Base-by-base conservation (phyloP, 306 rosid species). In the Oemleria cerasiformis region DNA sequence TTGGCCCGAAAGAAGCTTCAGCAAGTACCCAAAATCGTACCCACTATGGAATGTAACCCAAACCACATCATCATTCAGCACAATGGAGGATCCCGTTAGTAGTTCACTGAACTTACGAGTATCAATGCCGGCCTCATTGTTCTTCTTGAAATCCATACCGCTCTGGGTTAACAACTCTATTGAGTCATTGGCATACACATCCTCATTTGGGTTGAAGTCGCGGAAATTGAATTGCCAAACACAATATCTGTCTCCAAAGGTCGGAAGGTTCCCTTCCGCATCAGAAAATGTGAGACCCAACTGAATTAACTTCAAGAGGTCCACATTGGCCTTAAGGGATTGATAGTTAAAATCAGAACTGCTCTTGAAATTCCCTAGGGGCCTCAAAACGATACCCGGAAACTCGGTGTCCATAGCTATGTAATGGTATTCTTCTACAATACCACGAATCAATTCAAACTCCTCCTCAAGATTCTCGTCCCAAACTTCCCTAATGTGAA, bases 181-280 rank as follows among this genome's bases (percentile, higher is more conserved):
- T 0, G 80, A 80, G 20, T 77, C 84, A 8, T 5, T n/a, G 38
- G 70, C 75, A 49, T 61, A 42, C 54, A 48, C 45, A 63, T 80
- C 82, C 65, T 73, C 58, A 25, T 40, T 41, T 2, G 64, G 73
- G 49, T 77, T 57, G 21, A 84, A 84, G 56, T 77, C 76, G 5
- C 80, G 61, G 67, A 84, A 84, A 67, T 80, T 84, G 80, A 84
- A 74, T 68, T 84, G 85, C 87, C 87, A 80, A 16, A 77, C 76
- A 30, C 83, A 80, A 64, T 66, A 75, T 54, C 77, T 77, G 3
- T 67, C 80, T 50, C 78, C 83, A 71, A 82, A 80, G 0, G 77
- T 73, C 25, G 87, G 87, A 53, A 84, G 83, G 25, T 80, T 84
- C 51, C 85, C 87, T 13, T 76, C 36, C 49, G 62, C 84, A 11